These are phyloP conservation scores for Haematococcus lacustris DNA, from an alignment of 139 green algal species.

Conservation along the genomic window DNA sequence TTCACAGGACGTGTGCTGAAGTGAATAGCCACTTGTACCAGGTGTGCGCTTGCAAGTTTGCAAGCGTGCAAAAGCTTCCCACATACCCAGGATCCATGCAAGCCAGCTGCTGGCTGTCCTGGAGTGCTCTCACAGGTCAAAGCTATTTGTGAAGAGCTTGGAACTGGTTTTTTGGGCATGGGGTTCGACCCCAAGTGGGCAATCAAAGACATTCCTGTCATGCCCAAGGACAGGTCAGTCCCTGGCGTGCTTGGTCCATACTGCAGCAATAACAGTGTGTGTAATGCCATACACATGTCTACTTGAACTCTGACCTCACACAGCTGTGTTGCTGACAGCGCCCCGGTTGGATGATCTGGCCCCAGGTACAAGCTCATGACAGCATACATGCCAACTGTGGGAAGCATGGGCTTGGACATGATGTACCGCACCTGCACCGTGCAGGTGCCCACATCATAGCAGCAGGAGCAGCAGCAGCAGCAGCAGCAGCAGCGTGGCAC, in stretches of 20 bases:
- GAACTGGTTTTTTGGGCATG: conserved; percentile 70
- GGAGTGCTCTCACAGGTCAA: conserved; percentile 58
- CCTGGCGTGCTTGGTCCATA: background rate
- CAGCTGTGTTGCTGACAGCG: no score
- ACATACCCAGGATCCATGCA: background rate
- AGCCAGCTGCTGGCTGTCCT: background rate
- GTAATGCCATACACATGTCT: no score
- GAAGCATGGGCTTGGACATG: conserved; percentile 92
- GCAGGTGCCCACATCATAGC: no score
- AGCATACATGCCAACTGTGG: conserved; percentile 88
- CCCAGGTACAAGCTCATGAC: conserved; percentile 54
- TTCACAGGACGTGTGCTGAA: conserved; percentile 94
- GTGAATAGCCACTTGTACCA: conserved; percentile 93
- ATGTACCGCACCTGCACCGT: conserved; percentile 98
- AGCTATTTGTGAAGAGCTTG: conserved; percentile 72
- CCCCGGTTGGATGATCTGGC: no score
- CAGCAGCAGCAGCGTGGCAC: no score
- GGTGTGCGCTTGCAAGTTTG: no score
- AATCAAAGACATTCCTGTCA: conserved; percentile 81
- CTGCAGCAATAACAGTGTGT: no score
- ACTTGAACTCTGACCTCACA: no score
- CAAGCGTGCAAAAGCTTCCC: no score
- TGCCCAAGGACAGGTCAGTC: conserved; percentile 81
- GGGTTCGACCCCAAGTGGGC: conserved; percentile 92
- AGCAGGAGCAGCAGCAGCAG: no score